Base-by-base conservation (phyloP, 139 green algal species). In the Zygnema cylindricum region DNA sequence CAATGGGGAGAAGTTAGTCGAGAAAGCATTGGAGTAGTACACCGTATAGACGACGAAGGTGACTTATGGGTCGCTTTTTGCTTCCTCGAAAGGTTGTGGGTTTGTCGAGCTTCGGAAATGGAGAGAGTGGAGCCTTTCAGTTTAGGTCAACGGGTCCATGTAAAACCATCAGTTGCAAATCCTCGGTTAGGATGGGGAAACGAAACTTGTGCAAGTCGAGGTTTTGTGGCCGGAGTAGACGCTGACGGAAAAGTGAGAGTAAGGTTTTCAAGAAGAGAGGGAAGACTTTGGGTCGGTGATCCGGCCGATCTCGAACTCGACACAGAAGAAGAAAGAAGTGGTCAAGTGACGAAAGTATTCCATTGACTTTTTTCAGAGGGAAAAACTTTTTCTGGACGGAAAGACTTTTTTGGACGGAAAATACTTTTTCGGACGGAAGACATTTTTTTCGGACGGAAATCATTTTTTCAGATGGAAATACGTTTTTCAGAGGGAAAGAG, bases 1-100 rank as follows among this genome's bases (percentile, higher is more conserved):
- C 77, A 85, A 76, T 85, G 77, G 77, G 77, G 77, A 73, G 77
- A 85, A 73, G 77, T 85, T 55, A 85, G 40, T 16, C 77, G 83
- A 84, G 49, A 11, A 11, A 85, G 77, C 77, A 85, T 85, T 85
- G 77, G 77, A 39, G 77, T 85, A 11, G 49, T 85, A 3, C 77
- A 85, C 49, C 77, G 77, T 57, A 54, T 85, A 81, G 77, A 54
- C 49, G 77, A 54, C 11, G 77, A 85, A 16, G 77, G 77, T 3
- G 77, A 85, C 49, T 16, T 85, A 7, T 85, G 77, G 77, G 36
- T 85, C 7, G 77, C 77, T 57, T 85, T 85, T 54, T 75, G 42
- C 49, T 85, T 85, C 16, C 77, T 85, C 7, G 16, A 85, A 3
- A 55, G 77, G 7, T 57, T 85, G 77, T 85, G 77, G 77, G 38